Evolutionary conservation across 2,329 filamentous ascomycete genomes (phyloP).

Genomic region (Penicillium sp.): DNA sequence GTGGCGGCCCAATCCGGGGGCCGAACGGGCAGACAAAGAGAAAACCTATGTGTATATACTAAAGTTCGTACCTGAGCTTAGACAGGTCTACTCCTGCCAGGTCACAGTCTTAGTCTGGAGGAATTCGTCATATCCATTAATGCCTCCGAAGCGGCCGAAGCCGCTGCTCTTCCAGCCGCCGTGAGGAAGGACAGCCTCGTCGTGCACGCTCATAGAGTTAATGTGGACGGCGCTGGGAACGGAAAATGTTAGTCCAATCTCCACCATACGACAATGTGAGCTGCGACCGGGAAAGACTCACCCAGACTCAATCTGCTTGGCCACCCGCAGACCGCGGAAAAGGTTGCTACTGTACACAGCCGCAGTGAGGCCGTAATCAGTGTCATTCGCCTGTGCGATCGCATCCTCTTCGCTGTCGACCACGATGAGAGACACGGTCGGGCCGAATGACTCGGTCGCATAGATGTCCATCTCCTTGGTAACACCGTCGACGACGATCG

Average conservation of each 20-base stretch:
- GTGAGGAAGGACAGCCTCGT: slow-evolving; percentile 60
- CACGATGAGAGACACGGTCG: slow-evolving; percentile 64
- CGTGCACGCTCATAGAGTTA: slow-evolving; percentile 62
- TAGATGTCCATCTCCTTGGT: slow-evolving; percentile 71
- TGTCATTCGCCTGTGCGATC: slow-evolving; percentile 71
- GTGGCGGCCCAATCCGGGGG: not conserved
- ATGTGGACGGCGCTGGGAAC: slow-evolving; percentile 43
- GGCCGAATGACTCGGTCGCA: slow-evolving; percentile 71
- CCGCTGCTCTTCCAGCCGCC: slow-evolving; percentile 57
- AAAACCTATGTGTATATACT: not conserved
- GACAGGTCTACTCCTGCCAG: slow-evolving; percentile 42
- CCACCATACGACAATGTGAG: not conserved
- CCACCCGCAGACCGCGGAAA: slow-evolving; percentile 56
- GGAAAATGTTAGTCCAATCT: slow-evolving; percentile 1
- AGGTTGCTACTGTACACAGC: slow-evolving; percentile 72
- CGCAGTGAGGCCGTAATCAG: slow-evolving; percentile 69
- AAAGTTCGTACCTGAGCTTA: slow-evolving; percentile 1
- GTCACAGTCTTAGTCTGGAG: slow-evolving; percentile 62
- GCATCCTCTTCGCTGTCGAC: slow-evolving; percentile 66
- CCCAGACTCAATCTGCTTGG: slow-evolving; percentile 63
- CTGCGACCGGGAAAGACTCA: slow-evolving; percentile 24
- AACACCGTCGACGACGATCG: slow-evolving; percentile 65
- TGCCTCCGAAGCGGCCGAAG: slow-evolving; percentile 59
- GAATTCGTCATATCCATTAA: slow-evolving; percentile 57
- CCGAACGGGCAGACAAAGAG: not conserved